Percentiles rank a stretch among this genome's conserved stretches.
Evolutionary conservation across 495 filamentous ascomycete species (phyloP).

Genomic region (Hypoxylon subgilvum): DNA sequence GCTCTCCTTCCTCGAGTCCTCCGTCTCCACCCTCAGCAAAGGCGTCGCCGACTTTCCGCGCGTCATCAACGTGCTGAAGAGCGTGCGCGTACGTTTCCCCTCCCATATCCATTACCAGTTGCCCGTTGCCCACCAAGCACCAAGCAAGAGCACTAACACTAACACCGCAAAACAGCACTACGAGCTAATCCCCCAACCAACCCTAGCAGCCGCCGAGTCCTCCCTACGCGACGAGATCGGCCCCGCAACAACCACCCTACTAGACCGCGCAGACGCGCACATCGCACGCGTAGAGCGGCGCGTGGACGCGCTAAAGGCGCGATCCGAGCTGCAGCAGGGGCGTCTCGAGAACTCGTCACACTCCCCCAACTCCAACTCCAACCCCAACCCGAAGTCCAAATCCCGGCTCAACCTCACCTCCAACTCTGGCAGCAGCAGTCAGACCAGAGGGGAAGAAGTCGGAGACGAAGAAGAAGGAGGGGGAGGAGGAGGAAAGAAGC

Average conservation of each 20-base stretch:
- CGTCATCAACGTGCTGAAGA: constrained; percentile 53
- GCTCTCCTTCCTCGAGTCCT: constrained; percentile 58
- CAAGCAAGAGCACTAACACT: not conserved
- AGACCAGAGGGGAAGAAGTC: too few relatives aligned
- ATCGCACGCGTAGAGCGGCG: constrained; percentile 52
- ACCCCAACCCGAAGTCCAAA: too few relatives aligned
- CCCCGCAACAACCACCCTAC: constrained; percentile 51
- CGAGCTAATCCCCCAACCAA: constrained; percentile 58
- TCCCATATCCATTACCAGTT: not conserved
- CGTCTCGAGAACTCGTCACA: constrained; percentile 40
- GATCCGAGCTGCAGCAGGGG: constrained; percentile 54
- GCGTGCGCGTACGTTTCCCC: constrained; percentile 49
- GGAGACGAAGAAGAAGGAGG: not conserved
- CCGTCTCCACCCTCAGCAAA: constrained; percentile 50
- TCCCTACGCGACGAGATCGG: constrained; percentile 59
- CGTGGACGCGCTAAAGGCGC: constrained; percentile 56
- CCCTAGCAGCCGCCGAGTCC: constrained; percentile 54
- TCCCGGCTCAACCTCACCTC: too few relatives aligned
- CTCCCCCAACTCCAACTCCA: not conserved
- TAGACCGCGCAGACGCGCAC: constrained; percentile 56
- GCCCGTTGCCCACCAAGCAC: not conserved
- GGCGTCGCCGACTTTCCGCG: constrained; percentile 57
- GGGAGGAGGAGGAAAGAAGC: constrained; percentile 1
- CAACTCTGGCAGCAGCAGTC: too few relatives aligned
- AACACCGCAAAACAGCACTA: constrained; percentile 47